Evolutionary conservation across 139 green algal species (phyloP).

Genomic region (Chlorella sp.): DNA sequence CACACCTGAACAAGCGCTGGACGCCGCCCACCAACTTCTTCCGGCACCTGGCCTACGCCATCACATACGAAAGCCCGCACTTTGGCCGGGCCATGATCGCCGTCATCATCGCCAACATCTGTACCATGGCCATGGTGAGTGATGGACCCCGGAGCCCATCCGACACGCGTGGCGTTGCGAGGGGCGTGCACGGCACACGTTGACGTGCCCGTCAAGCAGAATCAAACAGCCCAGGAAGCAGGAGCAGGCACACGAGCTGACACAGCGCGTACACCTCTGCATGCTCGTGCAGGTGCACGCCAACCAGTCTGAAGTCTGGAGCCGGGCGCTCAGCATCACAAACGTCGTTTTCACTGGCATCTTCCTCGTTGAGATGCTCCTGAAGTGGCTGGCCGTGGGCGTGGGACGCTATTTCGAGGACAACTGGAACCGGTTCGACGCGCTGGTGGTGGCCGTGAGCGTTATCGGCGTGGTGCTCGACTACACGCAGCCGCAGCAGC

Average conservation of each 20-base stretch:
- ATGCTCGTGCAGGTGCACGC: conserved; percentile 9
- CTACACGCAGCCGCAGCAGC: conserved; percentile 15
- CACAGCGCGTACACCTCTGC: background rate
- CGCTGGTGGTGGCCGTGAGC: conserved; percentile 46
- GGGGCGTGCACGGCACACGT: no score
- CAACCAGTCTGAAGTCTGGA: conserved; percentile 10
- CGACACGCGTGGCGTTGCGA: no score
- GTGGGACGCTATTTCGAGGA: conserved; percentile 12
- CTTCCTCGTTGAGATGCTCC: conserved; percentile 54
- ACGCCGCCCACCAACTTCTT: background rate
- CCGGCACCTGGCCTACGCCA: background rate
- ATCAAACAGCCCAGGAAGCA: background rate
- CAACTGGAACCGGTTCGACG: conserved; percentile 68
- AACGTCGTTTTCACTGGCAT: conserved; percentile 48
- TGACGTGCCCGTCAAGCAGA: background rate
- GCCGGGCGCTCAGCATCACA: conserved; percentile 6
- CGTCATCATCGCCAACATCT: background rate
- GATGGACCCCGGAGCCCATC: no score
- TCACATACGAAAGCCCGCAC: background rate
- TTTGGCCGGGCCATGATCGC: background rate
- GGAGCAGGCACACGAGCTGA: background rate
- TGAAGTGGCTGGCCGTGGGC: conserved; percentile 44
- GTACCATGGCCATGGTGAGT: background rate
- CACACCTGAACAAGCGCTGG: background rate
- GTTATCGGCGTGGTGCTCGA: conserved; percentile 34